Evolutionary conservation across 2,329 filamentous ascomycete genomes (phyloP).

Genomic region (Plectosphaerella cucumerina): DNA sequence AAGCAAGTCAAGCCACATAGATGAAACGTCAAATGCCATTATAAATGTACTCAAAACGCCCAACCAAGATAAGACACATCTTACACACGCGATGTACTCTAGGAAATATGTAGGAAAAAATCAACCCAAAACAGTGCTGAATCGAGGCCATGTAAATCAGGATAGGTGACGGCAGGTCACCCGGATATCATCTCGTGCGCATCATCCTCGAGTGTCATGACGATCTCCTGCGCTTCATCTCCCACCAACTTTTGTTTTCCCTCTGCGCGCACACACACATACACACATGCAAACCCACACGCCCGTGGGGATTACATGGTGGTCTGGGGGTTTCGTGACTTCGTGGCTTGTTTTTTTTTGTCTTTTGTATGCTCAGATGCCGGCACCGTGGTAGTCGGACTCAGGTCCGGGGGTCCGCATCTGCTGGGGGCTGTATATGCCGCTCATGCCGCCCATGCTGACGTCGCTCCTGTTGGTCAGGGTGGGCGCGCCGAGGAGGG

Average conservation of each 20-base stretch:
- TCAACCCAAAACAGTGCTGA: background rate
- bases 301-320: too few species aligned
- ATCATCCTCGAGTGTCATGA: too few species aligned
- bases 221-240: too few species aligned
- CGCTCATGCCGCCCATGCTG: conserved; percentile 23
- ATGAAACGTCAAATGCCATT: background rate
- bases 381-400: conserved; percentile 26
- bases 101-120: background rate
- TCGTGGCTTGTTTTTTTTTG: background rate
- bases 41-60: background rate
- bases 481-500: conserved; percentile 27
- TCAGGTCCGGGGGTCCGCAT: conserved; percentile 12
- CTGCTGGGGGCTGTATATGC: conserved; percentile 6
- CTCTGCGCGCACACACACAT: too few species aligned
- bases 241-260: too few species aligned
- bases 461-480: conserved; percentile 27
- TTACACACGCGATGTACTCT: background rate
- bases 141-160: background rate
- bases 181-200: too few species aligned
- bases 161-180: too few species aligned
- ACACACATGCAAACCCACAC: too few species aligned
- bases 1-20: background rate
- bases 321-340: too few species aligned
- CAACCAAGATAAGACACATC: background rate
- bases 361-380: conserved; percentile 17